Conservation (phyloP, 176 grass and related monocot genomes). For the Canna indica region DNA sequence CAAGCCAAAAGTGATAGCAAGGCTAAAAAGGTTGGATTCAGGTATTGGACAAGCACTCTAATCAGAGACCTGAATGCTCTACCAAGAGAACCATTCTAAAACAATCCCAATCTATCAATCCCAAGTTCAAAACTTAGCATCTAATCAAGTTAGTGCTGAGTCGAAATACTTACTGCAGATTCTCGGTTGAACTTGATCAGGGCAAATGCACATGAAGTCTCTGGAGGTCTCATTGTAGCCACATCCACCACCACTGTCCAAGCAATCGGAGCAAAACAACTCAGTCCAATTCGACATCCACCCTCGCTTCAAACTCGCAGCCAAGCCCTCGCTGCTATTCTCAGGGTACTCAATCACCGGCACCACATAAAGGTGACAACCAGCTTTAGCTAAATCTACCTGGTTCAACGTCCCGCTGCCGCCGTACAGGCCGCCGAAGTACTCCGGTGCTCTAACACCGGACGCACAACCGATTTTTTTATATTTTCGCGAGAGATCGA, state of each 20-base stretch:
- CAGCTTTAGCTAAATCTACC: not conserved
- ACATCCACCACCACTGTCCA: slow-evolving; percentile 28
- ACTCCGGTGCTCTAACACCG: accelerated
- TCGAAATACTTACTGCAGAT: slow-evolving; percentile 31
- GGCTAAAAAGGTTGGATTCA: too few species aligned
- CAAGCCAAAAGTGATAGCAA: too few species aligned
- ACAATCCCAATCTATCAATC: too few species aligned
- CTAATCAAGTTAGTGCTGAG: not conserved
- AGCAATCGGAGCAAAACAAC: slow-evolving; percentile 14
- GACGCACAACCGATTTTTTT: not conserved
- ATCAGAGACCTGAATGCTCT: too few species aligned
- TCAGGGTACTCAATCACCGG: slow-evolving; percentile 25
- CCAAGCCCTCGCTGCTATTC: slow-evolving; percentile 11
- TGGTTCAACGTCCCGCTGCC: not conserved
- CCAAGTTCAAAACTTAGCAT: too few species aligned
- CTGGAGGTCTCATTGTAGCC: slow-evolving; percentile 11
- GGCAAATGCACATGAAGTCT: slow-evolving; percentile 42
- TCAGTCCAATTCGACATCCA: slow-evolving; percentile 37
- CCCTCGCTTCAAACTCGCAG: slow-evolving; percentile 17
- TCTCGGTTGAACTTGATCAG: not conserved
- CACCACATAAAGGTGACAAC: slow-evolving; percentile 13
- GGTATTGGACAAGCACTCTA: too few species aligned
- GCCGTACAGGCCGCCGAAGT: not conserved
- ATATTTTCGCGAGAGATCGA: not conserved
- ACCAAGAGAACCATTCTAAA: too few species aligned